Conservation (phyloP, 2,329 filamentous ascomycete species). For the Sarocladiaceae sp. region DNA sequence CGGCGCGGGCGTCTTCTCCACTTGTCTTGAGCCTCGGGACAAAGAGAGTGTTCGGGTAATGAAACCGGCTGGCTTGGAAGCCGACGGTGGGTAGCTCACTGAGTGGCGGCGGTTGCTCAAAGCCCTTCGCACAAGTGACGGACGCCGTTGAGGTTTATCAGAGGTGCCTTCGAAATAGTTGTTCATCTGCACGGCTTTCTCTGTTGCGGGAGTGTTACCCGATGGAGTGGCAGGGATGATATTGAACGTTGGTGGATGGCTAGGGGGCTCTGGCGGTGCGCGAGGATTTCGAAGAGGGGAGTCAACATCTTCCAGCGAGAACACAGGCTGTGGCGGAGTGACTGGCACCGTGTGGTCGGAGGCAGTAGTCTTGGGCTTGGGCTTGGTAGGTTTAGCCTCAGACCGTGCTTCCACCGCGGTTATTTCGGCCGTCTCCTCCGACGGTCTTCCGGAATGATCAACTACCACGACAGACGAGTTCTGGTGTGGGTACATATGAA, state of each 20-base stretch:
- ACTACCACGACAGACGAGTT: constrained; percentile 59
- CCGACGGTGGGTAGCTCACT: constrained; percentile 32
- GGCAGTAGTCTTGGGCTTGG: neutral
- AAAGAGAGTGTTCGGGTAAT: constrained; percentile 48
- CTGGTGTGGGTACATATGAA: constrained; percentile 58
- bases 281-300: constrained; percentile 58
- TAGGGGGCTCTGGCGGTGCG: constrained; percentile 48
- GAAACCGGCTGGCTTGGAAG: constrained; percentile 35
- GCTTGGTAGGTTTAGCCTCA: neutral
- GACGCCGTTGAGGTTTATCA: constrained; percentile 34
- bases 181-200: constrained; percentile 45
- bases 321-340: constrained; percentile 46
- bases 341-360: constrained; percentile 30
- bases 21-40: constrained; percentile 19
- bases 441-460: constrained; percentile 46
- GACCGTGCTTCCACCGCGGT: constrained; percentile 10
- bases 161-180: constrained; percentile 41
- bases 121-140: constrained; percentile 48
- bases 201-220: constrained; percentile 47
- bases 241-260: constrained; percentile 37
- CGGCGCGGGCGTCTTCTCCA: neutral
- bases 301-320: constrained; percentile 48
- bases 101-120: constrained; percentile 43
- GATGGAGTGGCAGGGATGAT: constrained; percentile 60
- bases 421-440: constrained; percentile 39